Evolutionary conservation across 495 filamentous ascomycete species (phyloP).

Genomic region (Apodospora peruviana): DNA sequence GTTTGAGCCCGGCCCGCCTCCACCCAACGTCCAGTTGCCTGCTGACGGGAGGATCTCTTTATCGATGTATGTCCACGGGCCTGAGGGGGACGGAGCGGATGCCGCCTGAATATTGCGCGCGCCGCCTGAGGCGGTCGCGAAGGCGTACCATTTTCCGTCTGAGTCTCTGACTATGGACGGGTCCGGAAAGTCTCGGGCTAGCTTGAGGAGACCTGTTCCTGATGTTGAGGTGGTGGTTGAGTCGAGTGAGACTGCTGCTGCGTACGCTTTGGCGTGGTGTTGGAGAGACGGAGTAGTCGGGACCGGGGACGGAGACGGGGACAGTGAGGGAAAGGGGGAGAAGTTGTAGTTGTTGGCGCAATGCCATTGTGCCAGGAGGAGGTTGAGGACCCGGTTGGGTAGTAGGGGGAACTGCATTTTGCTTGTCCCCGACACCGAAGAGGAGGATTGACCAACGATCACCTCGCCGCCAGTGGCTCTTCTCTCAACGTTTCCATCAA

Average conservation of each 20-base stretch:
- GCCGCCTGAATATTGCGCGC: slow-evolving; percentile 35
- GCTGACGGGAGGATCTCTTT: slow-evolving; percentile 17
- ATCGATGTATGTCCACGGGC: slow-evolving; percentile 25
- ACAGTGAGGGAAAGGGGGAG: too few relatives aligned
- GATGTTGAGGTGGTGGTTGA: background rate
- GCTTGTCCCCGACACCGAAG: background rate
- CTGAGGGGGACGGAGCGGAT: slow-evolving; percentile 11
- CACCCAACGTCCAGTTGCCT: slow-evolving; percentile 21
- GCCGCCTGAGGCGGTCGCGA: slow-evolving; percentile 25
- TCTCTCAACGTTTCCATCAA: too few relatives aligned
- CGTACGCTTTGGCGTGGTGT: too few relatives aligned
- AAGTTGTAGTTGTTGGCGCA: too few relatives aligned
- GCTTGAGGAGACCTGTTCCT: background rate
- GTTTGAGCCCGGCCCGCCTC: slow-evolving; percentile 8
- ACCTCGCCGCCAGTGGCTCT: background rate
- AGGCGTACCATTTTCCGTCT: slow-evolving; percentile 31
- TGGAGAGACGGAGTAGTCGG: too few relatives aligned
- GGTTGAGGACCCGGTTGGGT: background rate
- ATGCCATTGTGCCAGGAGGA: background rate
- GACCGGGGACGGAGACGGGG: too few relatives aligned
- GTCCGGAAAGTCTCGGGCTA: slow-evolving; percentile 30
- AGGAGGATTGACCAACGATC: background rate
- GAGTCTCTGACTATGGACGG: slow-evolving; percentile 26
- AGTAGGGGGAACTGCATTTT: slow-evolving; percentile 1
- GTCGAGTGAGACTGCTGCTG: background rate